phyloP scores from a whole-genome alignment of 495 filamentous ascomycete genomes.

The Talaromyces adpressus region DNA sequence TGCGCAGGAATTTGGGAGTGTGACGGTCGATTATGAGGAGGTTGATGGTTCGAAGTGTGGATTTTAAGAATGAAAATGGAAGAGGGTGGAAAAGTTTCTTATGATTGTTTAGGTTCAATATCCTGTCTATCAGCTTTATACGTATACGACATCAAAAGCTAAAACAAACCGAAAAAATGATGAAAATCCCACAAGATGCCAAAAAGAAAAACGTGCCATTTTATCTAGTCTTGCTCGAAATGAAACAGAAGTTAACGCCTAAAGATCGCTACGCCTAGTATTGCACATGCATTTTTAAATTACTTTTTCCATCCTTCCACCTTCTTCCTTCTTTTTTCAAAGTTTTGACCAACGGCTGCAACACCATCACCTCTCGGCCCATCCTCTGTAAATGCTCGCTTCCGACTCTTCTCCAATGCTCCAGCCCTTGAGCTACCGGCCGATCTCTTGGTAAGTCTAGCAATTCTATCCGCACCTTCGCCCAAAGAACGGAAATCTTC shows the following conservation, averaged over 20 bases:
- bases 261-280: neutral
- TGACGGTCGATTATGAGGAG: conserved; percentile 40
- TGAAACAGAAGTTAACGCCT: neutral
- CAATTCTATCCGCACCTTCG: conserved; percentile 71
- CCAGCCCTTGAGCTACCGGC: conserved; percentile 37
- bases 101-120: neutral
- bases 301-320: conserved; percentile 49
- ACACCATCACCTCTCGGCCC: conserved; percentile 49
- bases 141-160: neutral
- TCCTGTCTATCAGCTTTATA: neutral
- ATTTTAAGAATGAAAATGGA: neutral
- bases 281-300: neutral
- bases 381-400: conserved; percentile 55
- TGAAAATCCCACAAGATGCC: too few relatives aligned
- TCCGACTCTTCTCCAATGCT: conserved; percentile 72
- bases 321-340: conserved; percentile 68
- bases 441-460: conserved; percentile 56
- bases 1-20: conserved; percentile 46
- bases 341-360: conserved; percentile 55
- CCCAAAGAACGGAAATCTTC: conserved; percentile 79
- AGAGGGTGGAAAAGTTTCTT: neutral
- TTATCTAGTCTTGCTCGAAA: neutral
- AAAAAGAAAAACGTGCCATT: neutral
- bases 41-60: conserved; percentile 10
- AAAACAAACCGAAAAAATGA: too few relatives aligned